Conservation (phyloP, 192 early-diverging fungal genomes). For the Coemansia sp. region DNA sequence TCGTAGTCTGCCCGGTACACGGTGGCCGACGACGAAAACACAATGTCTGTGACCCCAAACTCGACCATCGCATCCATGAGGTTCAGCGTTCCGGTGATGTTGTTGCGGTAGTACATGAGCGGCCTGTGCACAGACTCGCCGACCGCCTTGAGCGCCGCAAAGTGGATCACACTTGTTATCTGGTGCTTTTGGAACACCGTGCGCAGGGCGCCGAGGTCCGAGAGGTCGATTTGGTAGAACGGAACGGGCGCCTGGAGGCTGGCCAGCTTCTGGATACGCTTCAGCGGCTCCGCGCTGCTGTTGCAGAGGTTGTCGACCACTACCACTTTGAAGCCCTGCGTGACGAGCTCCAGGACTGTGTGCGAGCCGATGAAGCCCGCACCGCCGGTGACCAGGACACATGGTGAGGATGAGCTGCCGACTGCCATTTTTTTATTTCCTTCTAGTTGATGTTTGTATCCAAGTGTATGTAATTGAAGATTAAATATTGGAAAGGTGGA, state of each 20-base stretch:
- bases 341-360: slow-evolving; percentile 79
- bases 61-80: slow-evolving; percentile 82
- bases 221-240: slow-evolving; percentile 79
- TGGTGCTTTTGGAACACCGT: slow-evolving; percentile 69
- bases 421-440: too few relatives aligned
- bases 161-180: slow-evolving; percentile 76
- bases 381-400: slow-evolving; percentile 67
- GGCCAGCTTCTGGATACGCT: slow-evolving; percentile 63
- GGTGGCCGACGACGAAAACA: slow-evolving; percentile 93
- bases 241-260: slow-evolving; percentile 51
- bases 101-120: slow-evolving; percentile 91
- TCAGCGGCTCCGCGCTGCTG: slow-evolving; percentile 70
- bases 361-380: slow-evolving; percentile 96
- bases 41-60: slow-evolving; percentile 80
- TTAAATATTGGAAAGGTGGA: too few relatives aligned
- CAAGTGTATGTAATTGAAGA: too few relatives aligned
- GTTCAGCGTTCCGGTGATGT: slow-evolving; percentile 84
- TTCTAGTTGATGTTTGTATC: too few relatives aligned
- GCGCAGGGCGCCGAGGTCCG: slow-evolving; percentile 63
- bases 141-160: slow-evolving; percentile 86
- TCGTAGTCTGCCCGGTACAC: slow-evolving; percentile 75
- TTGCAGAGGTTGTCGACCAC: slow-evolving; percentile 92
- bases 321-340: slow-evolving; percentile 76
- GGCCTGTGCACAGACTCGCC: slow-evolving; percentile 79
- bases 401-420: background rate